Evolutionary conservation across 495 filamentous ascomycete genomes (phyloP), one percentile per base, ranked within the genome.

Genomic region (Aspergillus heteromorphus): DNA sequence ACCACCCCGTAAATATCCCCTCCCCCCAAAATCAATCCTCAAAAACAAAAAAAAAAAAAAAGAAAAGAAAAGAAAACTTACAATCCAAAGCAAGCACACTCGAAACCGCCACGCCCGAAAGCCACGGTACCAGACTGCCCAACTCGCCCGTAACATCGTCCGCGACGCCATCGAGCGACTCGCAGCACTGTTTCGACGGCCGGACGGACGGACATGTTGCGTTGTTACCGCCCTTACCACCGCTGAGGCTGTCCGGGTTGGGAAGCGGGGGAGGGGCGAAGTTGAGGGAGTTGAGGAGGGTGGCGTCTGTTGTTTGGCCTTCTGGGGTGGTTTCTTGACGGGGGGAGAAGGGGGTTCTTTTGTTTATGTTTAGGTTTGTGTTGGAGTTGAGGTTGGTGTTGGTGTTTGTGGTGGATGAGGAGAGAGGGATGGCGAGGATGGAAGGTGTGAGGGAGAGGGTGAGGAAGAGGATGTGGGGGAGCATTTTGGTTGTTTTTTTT

Each of bases 101-200:
- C 30, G 61, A 64, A 13, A 71, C 11, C 40, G 65, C 42, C 1
- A 71, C 16, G 0, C 61, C 69, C 1, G 54, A 40, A 0, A 67
- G n/a, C 1, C 42, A 49, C 0, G 72, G 70, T 3, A 73, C 27
- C 2, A 72, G 14, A 1, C 60, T 40, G 4, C 65, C 61, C 3
- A 73, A 10, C 5, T 54, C 31, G 4, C 53, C 18, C n/a, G 62
- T 47, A 2, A 73, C 6, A 8, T 53, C 38, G 0, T 67, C 54
- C 0, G 63, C 54, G 0, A 65, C 36, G 18, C 56, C 9, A n/a
- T 61, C 38, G 2, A 74, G n/a, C 1, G 58, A 59, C 49, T 53
- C 51, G 47, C 72, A 73, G 66, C 70, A 74, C 42, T 62, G 53
- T 42, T 70, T 72, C 21, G 53, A 60, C 14, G 10, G 47, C 6